A percentile compares a stretch with the other conserved stretches of the same genome.
phyloP scores from a whole-genome alignment of 495 filamentous ascomycete genomes.

The Penicillium verhagenii region DNA sequence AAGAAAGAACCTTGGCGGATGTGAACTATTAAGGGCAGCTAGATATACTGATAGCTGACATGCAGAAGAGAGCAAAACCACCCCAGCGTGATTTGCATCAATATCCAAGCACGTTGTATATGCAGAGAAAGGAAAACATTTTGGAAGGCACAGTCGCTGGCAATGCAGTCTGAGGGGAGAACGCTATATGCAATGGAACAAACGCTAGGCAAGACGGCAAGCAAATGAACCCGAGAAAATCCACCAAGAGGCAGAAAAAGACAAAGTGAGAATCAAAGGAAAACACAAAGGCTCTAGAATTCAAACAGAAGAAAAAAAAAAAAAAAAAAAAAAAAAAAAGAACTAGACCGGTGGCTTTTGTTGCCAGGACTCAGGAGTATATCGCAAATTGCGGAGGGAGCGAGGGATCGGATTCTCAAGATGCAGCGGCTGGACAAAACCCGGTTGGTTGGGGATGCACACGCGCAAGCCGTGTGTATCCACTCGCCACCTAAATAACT shows the following conservation, averaged over 20 bases:
- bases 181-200: constrained; percentile 18
- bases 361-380: not conserved
- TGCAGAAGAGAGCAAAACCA: not conserved
- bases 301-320: no score
- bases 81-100: not conserved
- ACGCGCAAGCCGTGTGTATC: not conserved
- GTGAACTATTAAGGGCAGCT: not conserved
- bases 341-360: no score
- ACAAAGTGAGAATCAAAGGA: constrained; percentile 3
- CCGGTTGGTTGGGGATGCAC: not conserved
- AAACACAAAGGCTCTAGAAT: no score
- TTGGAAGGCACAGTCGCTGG: constrained; percentile 3
- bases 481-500: not conserved
- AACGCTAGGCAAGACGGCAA: constrained; percentile 17
- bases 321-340: no score
- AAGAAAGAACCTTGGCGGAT: no score
- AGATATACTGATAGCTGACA: not conserved
- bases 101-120: not conserved
- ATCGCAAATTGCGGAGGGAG: not conserved
- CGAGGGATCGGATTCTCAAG: not conserved
- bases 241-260: not conserved
- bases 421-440: not conserved
- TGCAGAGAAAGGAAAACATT: constrained; percentile 2
- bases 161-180: constrained; percentile 1
- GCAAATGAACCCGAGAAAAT: not conserved